These are phyloP conservation scores for Pichia sp. DNA, from an alignment of 1,139 yeast species.

Conservation along the genomic window DNA sequence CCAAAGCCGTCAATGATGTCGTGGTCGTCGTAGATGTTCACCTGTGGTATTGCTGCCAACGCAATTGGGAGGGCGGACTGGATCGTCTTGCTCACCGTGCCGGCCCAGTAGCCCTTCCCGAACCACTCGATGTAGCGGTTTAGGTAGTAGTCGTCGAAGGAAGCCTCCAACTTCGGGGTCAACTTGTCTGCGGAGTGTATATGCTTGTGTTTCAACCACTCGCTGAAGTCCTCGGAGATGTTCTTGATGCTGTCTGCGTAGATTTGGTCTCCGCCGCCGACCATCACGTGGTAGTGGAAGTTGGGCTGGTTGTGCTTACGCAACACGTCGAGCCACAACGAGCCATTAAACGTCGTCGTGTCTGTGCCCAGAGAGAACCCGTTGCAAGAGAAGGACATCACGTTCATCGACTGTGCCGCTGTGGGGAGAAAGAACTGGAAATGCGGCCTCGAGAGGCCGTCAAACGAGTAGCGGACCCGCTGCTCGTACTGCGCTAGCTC, in stretches of 20 bases:
- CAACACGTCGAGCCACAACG: slow-evolving; percentile 83
- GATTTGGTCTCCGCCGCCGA: slow-evolving; percentile 96
- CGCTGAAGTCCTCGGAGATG: slow-evolving; percentile 47
- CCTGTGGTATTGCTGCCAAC: slow-evolving; percentile 73
- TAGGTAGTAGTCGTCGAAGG: slow-evolving; percentile 63
- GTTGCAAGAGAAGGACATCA: slow-evolving; percentile 81
- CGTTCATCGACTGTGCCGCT: slow-evolving; percentile 61
- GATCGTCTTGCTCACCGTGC: slow-evolving; percentile 56
- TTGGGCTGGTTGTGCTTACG: slow-evolving; percentile 47
- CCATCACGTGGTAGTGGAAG: slow-evolving; percentile 82
- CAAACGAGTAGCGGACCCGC: slow-evolving; percentile 55
- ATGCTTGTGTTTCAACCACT: slow-evolving; percentile 60
- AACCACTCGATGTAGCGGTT: slow-evolving; percentile 80
- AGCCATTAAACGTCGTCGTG: slow-evolving; percentile 61
- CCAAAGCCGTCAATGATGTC: slow-evolving; percentile 96
- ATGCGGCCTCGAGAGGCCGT: slow-evolving; percentile 35
- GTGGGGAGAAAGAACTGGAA: slow-evolving; percentile 58
- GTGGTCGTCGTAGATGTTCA: slow-evolving; percentile 85
- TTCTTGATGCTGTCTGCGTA: slow-evolving; percentile 79
- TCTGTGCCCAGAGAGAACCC: slow-evolving; percentile 79
- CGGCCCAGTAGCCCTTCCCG: slow-evolving; percentile 83
- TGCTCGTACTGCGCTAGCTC: slow-evolving; percentile 47
- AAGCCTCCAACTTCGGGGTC: slow-evolving; percentile 44
- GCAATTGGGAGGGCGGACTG: slow-evolving; percentile 71
- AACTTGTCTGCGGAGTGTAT: slow-evolving; percentile 38